Evolutionary conservation across 495 filamentous ascomycete species (phyloP).

Genomic region (Cenococcum geophilum): DNA sequence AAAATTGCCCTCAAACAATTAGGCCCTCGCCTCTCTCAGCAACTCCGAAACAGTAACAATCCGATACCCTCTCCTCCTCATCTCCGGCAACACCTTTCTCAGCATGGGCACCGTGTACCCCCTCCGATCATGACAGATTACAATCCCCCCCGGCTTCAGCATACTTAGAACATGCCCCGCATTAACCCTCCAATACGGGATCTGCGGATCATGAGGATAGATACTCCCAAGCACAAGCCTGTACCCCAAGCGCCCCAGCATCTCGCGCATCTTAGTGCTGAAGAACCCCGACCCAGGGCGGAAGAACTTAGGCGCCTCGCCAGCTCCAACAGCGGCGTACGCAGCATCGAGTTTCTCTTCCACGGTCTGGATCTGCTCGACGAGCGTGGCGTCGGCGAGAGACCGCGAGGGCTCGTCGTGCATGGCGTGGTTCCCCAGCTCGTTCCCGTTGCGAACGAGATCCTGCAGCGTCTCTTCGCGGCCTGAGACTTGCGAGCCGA

Average conservation of each 20-base stretch:
- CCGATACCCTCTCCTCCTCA: conserved; percentile 59
- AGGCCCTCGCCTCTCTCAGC: conserved; percentile 4
- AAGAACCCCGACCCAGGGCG: conserved; percentile 82
- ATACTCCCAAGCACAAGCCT: conserved; percentile 68
- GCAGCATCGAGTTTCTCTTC: conserved; percentile 47
- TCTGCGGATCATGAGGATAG: conserved; percentile 82
- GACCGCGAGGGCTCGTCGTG: conserved; percentile 63
- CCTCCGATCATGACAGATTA: conserved; percentile 77
- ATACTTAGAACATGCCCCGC: conserved; percentile 74
- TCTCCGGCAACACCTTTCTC: conserved; percentile 59
- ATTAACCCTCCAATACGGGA: conserved; percentile 60
- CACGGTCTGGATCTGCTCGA: conserved; percentile 43
- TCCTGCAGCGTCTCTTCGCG: conserved; percentile 53
- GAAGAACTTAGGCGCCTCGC: conserved; percentile 53
- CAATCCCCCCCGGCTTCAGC: conserved; percentile 65
- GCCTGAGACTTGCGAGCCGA: conserved; percentile 65
- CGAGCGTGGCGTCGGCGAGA: conserved; percentile 32
- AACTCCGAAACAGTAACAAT: conserved; percentile 52
- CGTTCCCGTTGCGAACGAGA: conserved; percentile 58
- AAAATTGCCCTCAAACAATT: too few relatives aligned
- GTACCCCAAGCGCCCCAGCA: conserved; percentile 54
- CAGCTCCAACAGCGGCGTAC: conserved; percentile 44
- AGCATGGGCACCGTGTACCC: conserved; percentile 75
- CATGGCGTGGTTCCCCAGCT: conserved; percentile 83
- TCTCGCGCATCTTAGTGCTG: conserved; percentile 55